Evolutionary conservation across 495 filamentous ascomycete species (phyloP), one percentile per base, ranked within the genome.

Genomic region (Rostrohypoxylon terebratum): DNA sequence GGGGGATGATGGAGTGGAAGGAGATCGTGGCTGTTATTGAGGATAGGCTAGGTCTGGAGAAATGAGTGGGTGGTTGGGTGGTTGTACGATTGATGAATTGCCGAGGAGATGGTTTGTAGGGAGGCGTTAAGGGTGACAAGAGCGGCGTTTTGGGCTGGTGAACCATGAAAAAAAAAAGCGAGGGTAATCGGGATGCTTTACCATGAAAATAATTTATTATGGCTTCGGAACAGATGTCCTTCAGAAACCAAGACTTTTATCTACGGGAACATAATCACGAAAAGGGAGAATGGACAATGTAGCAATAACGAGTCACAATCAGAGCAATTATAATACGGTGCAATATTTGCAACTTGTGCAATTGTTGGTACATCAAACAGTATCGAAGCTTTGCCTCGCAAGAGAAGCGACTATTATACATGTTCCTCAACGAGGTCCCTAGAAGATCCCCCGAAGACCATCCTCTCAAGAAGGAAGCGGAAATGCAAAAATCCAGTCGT

Each of bases 1-100:
- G 92, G 20, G 93, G 86, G 5, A 97, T 96, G 93, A 84, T 83
- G 79, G 89, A 93, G 33, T 95, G 91, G 90, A 86, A 78, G 48
- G 85, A 89, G 38, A 91, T 97, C 77, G 88, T 93, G 28, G 69
- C 74, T n/a, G 77, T 81, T 1, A 89, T 96, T 48, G 85, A 91
- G 71, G 59, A 75, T 33, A 72, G 73, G 51, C 63, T 90, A 44
- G 77, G 78, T 1, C 75, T 86, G 33, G 14, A 59, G 4, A 16
- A 64, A 4, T 68, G 68, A 74, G 10, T 28, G 25, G 21, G 1
- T 18, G 18, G 28, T 2, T 59, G 34, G 55, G 36, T 38, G 1
- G 18, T 33, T 59, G 25, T 38, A 6, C 3, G 11, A 21, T 1
- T 23, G 33, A 16, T 25, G 33, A 18, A 54, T n/a, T 14, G 13